Conservation (phyloP, 2,329 filamentous ascomycete species). For the Furcasterigmium sp. region DNA sequence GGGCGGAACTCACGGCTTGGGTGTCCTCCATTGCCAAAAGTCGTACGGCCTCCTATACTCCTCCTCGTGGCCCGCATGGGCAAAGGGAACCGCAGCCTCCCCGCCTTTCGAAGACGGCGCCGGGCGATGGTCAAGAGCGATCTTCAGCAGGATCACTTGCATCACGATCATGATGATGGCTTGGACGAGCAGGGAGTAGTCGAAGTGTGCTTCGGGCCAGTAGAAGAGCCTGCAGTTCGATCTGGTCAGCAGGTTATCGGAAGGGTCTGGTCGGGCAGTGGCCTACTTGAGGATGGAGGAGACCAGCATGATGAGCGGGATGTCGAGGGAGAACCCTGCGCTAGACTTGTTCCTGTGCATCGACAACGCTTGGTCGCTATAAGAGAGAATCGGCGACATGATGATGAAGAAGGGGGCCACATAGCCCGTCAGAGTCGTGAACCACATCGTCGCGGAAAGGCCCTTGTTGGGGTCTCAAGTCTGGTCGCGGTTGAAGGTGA, state of each 20-base stretch:
- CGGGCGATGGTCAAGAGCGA: conserved; percentile 64
- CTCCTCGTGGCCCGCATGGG: conserved; percentile 38
- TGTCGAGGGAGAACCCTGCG: conserved; percentile 65
- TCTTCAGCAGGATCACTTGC: conserved; percentile 59
- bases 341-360: conserved; percentile 62
- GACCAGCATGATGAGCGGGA: conserved; percentile 67
- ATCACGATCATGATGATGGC: conserved; percentile 61
- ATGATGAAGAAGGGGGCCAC: conserved; percentile 60
- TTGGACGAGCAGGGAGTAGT: conserved; percentile 58
- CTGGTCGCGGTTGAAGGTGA: too few species aligned
- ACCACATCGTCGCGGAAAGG: conserved; percentile 20
- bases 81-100: conserved; percentile 58
- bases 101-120: conserved; percentile 54
- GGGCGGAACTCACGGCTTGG: conserved; percentile 51
- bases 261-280: not conserved
- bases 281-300: conserved; percentile 59
- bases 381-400: conserved; percentile 58
- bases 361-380: conserved; percentile 59
- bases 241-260: conserved; percentile 6
- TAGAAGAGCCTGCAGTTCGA: conserved; percentile 56
- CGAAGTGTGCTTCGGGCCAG: conserved; percentile 62
- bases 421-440: conserved; percentile 46
- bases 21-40: conserved; percentile 78
- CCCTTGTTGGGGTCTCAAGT: too few species aligned
- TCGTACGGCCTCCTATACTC: conserved; percentile 58